Base-by-base conservation (phyloP, 768 basidiomycete genomes). In the Macrolepiota fuliginosa region DNA sequence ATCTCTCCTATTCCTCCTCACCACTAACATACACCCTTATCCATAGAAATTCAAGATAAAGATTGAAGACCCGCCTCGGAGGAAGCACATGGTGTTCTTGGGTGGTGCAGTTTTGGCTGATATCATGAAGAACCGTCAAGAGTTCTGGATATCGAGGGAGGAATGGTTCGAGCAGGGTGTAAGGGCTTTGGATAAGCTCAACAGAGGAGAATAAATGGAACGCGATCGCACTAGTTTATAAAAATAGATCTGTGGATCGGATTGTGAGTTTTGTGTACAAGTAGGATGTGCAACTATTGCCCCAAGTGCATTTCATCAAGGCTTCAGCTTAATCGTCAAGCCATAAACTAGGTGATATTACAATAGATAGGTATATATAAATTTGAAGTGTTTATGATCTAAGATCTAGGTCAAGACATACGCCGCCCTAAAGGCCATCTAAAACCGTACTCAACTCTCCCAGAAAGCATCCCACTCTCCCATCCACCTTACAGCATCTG, bases 21-120 rank as follows among this genome's bases (percentile, higher is more conserved):
- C 29, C 19, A 52, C 32, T 27, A 51, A 37, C n/a, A n/a, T n/a
- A n/a, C n/a, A n/a, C n/a, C n/a, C n/a, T n/a, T n/a, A n/a, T 22
- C 11, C 29, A 22, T 71, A 99, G 96, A 96, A 98, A 90, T 98
- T 99, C 84, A 98, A 99, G 81, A 96, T 98, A 73, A 87, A 89
- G 50, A 98, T 98, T 68, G 96, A 99, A 74, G 97, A 98, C 75
- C 94, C 96, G 29, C 97, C 97, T 32, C 89, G 95, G 70, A 86
- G 97, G 71, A 98, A 98, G 76, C 96, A 98, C 75, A 97, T 97
- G 96, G 96, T 98, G 39, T 98, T 98, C 88, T 85, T 98, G 7
- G 97, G 97, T 25, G 97, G 97, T 51, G 96, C 94, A n/a, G 96
- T 98, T 4, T 79, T 99, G 32, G 96, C 95, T 2, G 96, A 98